Evolutionary conservation across 179 eudicot genomes (phyloP), one percentile per base, ranked within the genome.

Genomic region (Pouteria campechiana): DNA sequence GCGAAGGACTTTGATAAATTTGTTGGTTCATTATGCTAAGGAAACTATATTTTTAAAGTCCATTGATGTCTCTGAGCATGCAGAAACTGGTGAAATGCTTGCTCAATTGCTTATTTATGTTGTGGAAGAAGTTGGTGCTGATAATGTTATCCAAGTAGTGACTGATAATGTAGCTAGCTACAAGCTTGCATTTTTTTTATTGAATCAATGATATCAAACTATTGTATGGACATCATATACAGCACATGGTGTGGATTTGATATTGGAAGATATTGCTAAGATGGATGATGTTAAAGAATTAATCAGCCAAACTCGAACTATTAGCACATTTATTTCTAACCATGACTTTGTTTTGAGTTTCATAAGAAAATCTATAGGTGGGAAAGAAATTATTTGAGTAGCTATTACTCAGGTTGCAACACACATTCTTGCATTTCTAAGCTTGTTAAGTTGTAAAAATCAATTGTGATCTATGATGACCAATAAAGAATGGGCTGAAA

Each of bases 141-240:
- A 54, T 23, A 54, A 50, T 36, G 54, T 63, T 38, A 55, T 68
- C 42, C 74, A 68, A 58, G 66, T 68, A 44, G 36, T 68, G 17
- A 68, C 74, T 34, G 66, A 68, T 31, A 35, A 62, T 49, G 22
- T 51, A n/a, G 32, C 41, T 25, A 29, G 62, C 32, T 68, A 39
- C 54, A 43, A 41, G 69, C 48, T 4, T 69, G 74, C 33, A 58
- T 47, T 51, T 69, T 68, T 63, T 59, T 68, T 19, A 68, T 58
- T 65, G 46, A n/a, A n/a, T 60, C 4, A 68, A 68, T 52, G 58
- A 68, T 29, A 37, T 65, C 40, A 53, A 69, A 17, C 17, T 68
- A 25, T 68, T n/a, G n/a, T 68, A 28, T 68, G 74, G 66, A 57
- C 63, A 33, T 66, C 74, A 14, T 63, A 65, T 50, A 63, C 74